Evolutionary conservation across 2,329 filamentous ascomycete genomes (phyloP).

Genomic region (Aureobasidium sp.): DNA sequence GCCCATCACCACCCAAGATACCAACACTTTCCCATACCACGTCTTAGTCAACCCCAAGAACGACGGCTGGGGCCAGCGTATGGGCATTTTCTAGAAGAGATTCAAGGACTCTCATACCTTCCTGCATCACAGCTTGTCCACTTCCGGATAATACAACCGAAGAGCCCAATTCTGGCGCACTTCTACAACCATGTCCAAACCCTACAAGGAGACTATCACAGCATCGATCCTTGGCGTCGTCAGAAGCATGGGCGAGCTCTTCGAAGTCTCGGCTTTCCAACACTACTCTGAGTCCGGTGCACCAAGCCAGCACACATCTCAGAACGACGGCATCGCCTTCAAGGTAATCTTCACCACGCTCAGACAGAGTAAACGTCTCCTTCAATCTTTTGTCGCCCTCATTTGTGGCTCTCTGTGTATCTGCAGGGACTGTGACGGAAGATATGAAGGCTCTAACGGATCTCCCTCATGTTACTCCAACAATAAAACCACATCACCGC

Average conservation of each 20-base stretch:
- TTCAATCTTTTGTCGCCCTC: no score
- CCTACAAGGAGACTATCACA: no score
- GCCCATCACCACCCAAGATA: conserved; percentile 83
- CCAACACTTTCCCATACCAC: conserved; percentile 92
- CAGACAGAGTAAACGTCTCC: neutral
- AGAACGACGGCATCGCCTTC: neutral
- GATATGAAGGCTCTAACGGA: neutral
- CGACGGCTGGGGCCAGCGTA: conserved; percentile 70
- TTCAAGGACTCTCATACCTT: neutral
- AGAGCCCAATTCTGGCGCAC: no score
- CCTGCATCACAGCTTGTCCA: neutral
- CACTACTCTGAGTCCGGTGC: no score
- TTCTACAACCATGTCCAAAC: no score
- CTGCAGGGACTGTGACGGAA: neutral
- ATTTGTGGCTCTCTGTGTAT: neutral
- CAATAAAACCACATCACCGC: no score
- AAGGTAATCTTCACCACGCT: neutral
- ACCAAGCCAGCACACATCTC: no score
- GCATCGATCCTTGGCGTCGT: no score
- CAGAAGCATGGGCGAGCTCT: no score
- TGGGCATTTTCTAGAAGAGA: conserved; percentile 58
- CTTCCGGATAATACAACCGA: neutral
- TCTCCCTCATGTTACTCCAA: neutral
- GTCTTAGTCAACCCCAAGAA: conserved; percentile 60
- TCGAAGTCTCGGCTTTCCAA: no score